Base-by-base conservation (phyloP, 352 stramenopile genomes). In the Phytophthora europaea region DNA sequence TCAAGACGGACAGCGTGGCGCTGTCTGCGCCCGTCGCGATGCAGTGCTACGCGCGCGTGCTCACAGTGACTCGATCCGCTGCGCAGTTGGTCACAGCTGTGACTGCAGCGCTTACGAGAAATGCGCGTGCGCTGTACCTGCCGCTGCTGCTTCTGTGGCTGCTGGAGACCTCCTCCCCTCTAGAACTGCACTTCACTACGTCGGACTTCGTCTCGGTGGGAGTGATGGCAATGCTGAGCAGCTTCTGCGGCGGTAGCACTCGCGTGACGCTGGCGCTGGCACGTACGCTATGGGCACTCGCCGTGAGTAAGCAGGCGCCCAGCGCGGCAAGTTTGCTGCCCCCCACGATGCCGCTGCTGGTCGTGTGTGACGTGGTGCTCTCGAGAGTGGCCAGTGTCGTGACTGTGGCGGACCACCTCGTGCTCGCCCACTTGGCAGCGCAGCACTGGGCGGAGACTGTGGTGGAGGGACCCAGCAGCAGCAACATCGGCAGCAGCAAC, bases 361-460 rank as follows among this genome's bases (percentile, higher is more conserved):
- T 85, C 18, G 55, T 73, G 20, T 84, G 70, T 47, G 79, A 91
- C 51, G 70, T 82, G 13, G 18, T 90, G 15, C 70, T 89, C 15
- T 71, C 76, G 6, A 73, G 72, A 40, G 55, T 84, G 2, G 57
- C 79, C 3, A 78, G 67, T 18, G 47, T 81, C 13, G 72, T 87
- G 13, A 77, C 63, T 28, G 64, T 82, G 15, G 61, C 73, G 56
- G 83, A 86, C 47, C 72, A 88, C 63, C 51, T 89, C 12, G 50
- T 87, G 20, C 53, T 89, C 23, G 81, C 76, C 15, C 64, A 82
- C 18, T 57, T 93, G 34, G 50, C 81, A 47, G 82, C 78, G 16
- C 74, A 88, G 28, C 69, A 88, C 36, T 81, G 76, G 72, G 79
- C 72, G 34, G 85, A 92, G 67, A 78, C 54, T 4, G 76, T 84